phyloP scores from a whole-genome alignment of 805 yeast species.

The Kuraishia piskuri region DNA sequence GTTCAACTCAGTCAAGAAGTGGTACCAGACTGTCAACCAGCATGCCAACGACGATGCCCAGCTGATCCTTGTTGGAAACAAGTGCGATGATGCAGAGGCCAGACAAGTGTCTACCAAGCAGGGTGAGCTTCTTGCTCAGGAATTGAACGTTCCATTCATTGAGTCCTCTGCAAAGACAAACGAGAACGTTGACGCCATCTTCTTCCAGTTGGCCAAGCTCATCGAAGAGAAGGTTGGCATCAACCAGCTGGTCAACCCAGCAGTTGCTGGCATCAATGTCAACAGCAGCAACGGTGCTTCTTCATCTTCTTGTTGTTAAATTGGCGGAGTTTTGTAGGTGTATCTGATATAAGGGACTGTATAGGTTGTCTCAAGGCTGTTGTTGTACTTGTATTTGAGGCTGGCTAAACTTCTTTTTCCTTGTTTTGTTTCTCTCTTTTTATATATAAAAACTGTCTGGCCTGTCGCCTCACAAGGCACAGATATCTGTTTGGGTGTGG shows the following conservation, averaged over 20 bases:
- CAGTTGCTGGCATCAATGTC: slow-evolving; percentile 17
- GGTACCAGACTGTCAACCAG: slow-evolving; percentile 94
- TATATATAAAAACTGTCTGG: not conserved
- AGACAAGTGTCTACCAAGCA: slow-evolving; percentile 86
- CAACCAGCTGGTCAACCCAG: slow-evolving; percentile 8
- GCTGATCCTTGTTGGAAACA: slow-evolving; percentile 89
- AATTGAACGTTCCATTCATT: slow-evolving; percentile 80
- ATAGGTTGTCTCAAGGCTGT: not conserved
- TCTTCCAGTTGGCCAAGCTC: slow-evolving; percentile 78
- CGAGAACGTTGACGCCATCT: slow-evolving; percentile 84
- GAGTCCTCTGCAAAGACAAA: slow-evolving; percentile 96
- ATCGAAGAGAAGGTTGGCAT: slow-evolving; percentile 70
- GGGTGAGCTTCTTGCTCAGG: slow-evolving; percentile 83
- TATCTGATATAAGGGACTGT: not conserved
- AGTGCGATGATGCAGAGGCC: slow-evolving; percentile 82
- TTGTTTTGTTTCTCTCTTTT: not conserved
- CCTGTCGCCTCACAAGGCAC: not conserved
- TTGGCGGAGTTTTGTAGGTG: not conserved
- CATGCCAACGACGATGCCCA: slow-evolving; percentile 97
- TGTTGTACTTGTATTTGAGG: not conserved
- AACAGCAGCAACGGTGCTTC: slow-evolving; percentile 10
- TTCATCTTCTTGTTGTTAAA: slow-evolving; percentile 20
- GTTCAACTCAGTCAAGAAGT: slow-evolving; percentile 84
- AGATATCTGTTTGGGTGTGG: not conserved
- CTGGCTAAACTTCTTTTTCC: not conserved